phyloP scores from a whole-genome alignment of 164 flowering plant species.

The Magnolia sinica region DNA sequence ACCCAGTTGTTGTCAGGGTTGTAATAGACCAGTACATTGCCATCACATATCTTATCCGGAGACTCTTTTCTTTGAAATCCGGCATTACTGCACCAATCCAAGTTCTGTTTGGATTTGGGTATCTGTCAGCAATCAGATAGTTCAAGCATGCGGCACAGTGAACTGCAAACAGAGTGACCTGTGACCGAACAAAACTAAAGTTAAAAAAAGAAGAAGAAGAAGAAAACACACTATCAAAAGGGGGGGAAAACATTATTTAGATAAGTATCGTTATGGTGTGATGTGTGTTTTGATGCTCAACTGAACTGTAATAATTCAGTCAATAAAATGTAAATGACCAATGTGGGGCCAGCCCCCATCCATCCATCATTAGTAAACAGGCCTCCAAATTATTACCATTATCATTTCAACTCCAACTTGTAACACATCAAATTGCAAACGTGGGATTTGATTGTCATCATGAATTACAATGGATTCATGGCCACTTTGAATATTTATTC shows the following conservation, averaged over 20 bases:
- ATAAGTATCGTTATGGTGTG: background rate
- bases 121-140: constrained; percentile 89
- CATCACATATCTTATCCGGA: constrained; percentile 80
- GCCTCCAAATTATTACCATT: background rate
- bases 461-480: background rate
- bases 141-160: constrained; percentile 93
- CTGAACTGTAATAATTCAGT: background rate
- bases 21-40: constrained; percentile 96
- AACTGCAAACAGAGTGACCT: constrained; percentile 95
- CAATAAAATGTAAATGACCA: background rate
- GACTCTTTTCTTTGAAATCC: constrained; percentile 67
- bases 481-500: background rate
- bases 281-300: background rate
- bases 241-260: background rate
- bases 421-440: background rate
- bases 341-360: background rate
- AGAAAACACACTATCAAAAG: background rate
- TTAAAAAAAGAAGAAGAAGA: too few relatives aligned
- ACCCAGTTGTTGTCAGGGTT: constrained; percentile 89
- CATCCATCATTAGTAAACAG: background rate
- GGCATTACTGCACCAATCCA: constrained; percentile 96
- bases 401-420: background rate
- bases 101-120: constrained; percentile 71
- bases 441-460: background rate
- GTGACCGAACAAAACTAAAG: background rate